Percentiles rank a stretch among this genome's conserved stretches.
phyloP scores from a whole-genome alignment of 805 yeast genomes.

The Candida anglica region DNA sequence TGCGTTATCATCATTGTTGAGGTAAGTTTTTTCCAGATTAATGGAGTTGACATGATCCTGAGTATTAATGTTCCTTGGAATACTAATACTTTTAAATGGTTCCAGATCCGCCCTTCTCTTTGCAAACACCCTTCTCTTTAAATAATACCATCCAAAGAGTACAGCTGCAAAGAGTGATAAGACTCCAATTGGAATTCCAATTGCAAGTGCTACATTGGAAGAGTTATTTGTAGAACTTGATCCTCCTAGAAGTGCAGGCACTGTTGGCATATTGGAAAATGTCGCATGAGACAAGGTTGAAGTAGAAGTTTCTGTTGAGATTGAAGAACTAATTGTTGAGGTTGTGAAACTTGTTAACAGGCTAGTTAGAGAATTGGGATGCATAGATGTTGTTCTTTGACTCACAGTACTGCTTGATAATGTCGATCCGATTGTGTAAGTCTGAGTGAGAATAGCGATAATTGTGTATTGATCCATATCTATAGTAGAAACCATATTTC shows the following conservation, averaged over 20 bases:
- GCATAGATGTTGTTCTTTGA: too few relatives aligned
- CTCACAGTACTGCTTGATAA: too few relatives aligned
- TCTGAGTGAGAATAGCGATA: too few relatives aligned
- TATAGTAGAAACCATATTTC: too few relatives aligned
- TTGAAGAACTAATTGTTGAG: not conserved
- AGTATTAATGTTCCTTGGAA: not conserved
- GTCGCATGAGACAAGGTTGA: not conserved
- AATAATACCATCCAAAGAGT: constrained; percentile 16
- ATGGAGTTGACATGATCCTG: not conserved
- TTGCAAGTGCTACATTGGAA: constrained; percentile 24
- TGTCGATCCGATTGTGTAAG: too few relatives aligned
- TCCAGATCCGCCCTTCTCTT: not conserved
- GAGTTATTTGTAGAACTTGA: constrained; percentile 7
- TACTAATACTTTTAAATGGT: too few relatives aligned
- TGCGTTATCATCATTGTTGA: not conserved
- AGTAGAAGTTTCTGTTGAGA: not conserved
- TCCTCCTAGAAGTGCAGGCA: too few relatives aligned
- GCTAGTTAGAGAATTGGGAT: too few relatives aligned
- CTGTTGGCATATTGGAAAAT: not conserved
- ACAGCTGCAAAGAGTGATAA: constrained; percentile 17
- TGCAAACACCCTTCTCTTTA: constrained; percentile 11
- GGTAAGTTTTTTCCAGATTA: constrained; percentile 1
- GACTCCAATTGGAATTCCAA: constrained; percentile 29
- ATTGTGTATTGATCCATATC: too few relatives aligned
- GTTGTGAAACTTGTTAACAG: too few relatives aligned